Percentiles rank a stretch among this genome's conserved stretches.
Conservation (phyloP, 140 eudicot genomes). For the Artemisia princeps region DNA sequence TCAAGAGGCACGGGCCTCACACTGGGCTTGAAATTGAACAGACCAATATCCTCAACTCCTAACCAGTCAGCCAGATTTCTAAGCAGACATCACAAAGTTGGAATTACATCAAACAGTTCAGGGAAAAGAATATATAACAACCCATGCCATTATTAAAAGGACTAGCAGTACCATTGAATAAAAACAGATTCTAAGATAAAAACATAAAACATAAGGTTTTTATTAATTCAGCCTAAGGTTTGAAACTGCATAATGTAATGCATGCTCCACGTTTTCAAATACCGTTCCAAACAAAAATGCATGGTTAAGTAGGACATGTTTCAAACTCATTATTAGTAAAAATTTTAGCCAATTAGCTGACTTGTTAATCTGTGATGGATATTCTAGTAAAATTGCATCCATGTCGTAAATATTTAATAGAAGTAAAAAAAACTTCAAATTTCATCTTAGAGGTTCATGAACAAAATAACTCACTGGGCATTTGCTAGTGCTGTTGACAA, state of each 20-base stretch:
- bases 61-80: slow-evolving; percentile 98
- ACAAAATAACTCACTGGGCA: slow-evolving; percentile 60
- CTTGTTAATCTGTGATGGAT: slow-evolving; percentile 8
- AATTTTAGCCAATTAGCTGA: slow-evolving; percentile 6
- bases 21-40: slow-evolving; percentile 94
- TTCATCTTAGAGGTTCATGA: slow-evolving; percentile 7
- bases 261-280: not conserved
- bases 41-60: slow-evolving; percentile 84
- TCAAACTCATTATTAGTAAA: slow-evolving; percentile 2
- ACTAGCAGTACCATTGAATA: not conserved
- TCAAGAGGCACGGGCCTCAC: slow-evolving; percentile 98
- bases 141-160: not conserved
- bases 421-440: not conserved
- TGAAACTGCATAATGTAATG: not conserved
- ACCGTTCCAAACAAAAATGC: no score
- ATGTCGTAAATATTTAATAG: no score
- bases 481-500: slow-evolving; percentile 96
- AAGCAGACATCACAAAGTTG: slow-evolving; percentile 14
- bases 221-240: not conserved
- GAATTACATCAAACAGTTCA: not conserved
- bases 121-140: not conserved
- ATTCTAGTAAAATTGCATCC: not conserved
- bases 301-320: not conserved
- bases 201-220: slow-evolving; percentile 3
- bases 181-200: slow-evolving; percentile 10